Evolutionary conservation across 768 basidiomycete genomes (phyloP), one percentile per base, ranked within the genome.

Genomic region (Cystobasidium tubakii): DNA sequence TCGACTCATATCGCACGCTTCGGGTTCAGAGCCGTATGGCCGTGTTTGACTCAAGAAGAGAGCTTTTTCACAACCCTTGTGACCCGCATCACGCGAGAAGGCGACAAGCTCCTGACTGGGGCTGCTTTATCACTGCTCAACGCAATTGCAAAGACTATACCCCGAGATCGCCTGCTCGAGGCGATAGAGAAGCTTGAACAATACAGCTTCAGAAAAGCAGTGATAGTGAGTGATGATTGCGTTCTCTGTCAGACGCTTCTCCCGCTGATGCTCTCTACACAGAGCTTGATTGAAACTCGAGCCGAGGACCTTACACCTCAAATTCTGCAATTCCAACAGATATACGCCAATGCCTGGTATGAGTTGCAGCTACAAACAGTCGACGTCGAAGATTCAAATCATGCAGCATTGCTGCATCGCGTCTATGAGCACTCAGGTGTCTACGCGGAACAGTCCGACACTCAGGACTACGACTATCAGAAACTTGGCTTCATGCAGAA

Each of bases 81-180:
- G 23, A 87, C 83, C 76, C 85, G 90, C 1, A 81, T 95, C 53
- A 88, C 88, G 33, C 90, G 88, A 69, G 88, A 89, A 33, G 25
- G 89, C 87, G 33, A 44, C 36, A 36, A 36, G 44, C 70, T 31
- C 54, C 64, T 36, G n/a, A 73, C 71, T 75, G 54, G 77, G 91
- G 91, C 75, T 19, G 74, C 64, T 1, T 88, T 95, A 87, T 91
- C 90, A 87, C 83, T 95, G 77, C 90, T 95, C 77, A 92, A 93
- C 79, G 90, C 91, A 9, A 83, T 94, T 12, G 80, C 94, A 72
- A 71, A 71, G 36, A 36, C 4, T 21, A 60, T 60, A 25, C 53
- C 54, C 1, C 33, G 27, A 13, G n/a, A 39, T 10, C 36, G 23
- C 29, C 55, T 60, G 7, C 36, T 57, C 12, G 69, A 71, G 31